Base-by-base conservation (phyloP, 306 rosid genomes). In the Sesbania bispinosa region DNA sequence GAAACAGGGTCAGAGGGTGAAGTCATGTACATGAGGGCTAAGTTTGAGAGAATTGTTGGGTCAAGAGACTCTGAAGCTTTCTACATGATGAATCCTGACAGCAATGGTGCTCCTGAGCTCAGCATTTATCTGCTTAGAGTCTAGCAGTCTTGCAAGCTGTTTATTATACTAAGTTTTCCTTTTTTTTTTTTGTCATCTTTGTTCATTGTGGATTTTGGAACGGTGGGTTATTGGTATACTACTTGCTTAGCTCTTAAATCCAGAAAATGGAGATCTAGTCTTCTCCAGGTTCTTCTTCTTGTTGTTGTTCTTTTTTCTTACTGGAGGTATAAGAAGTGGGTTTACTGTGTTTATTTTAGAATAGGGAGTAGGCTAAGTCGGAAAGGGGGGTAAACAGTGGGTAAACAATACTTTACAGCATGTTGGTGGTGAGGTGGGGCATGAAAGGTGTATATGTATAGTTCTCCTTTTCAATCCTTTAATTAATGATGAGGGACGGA, bases 71-170 rank as follows among this genome's bases (percentile, higher is more conserved):
- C 99, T 61, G 99, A 95, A 53, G 99, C 97, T 69, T 95, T 95
- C 84, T 95, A 95, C 65, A 95, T 95, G 99, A 95, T 95, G 97
- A 95, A 95, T 68, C 99, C 99, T 14, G 97, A 95, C 60, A 91
- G 91, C 77, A 95, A 95, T 77, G 99, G 99, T n/a, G 92, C 97
- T 60, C 97, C 99, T 64, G 99, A 95, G 50, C 99, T 95, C 47
- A 95, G 99, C 62, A 62, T 95, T 77, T 95, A 95, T 67, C 78
- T 95, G 90, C 96, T 95, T 42, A 92, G 99, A 86, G 92, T 95
- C 75, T 94, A 88, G 74, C 35, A 23, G 8, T 32, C 24, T 14
- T 65, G 47, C 53, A 77, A 73, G 72, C 57, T 79, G 67, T 51
- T 57, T 32, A 68, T 64, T 27, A 45, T 80, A 52, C 35, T 67